These are phyloP conservation scores for Groenewaldozyma tartarivorans DNA, from an alignment of 805 yeast genomes.

Conservation along the genomic window DNA sequence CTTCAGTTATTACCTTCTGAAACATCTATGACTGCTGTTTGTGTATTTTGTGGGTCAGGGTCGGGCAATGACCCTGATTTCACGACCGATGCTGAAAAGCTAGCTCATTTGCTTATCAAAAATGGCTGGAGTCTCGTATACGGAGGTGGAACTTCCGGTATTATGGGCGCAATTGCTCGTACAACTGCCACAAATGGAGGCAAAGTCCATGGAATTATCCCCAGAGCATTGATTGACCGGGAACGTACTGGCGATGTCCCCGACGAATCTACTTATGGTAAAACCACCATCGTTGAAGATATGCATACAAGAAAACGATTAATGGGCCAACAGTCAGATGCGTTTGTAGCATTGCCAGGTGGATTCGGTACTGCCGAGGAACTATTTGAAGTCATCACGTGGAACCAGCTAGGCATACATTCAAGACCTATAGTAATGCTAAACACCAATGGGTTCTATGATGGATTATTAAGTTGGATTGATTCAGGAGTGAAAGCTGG, in stretches of 20 bases:
- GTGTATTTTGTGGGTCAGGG: conserved; percentile 84
- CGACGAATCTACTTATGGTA: conserved; percentile 53
- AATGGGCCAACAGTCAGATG: conserved; percentile 83
- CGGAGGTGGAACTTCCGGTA: conserved; percentile 70
- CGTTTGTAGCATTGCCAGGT: conserved; percentile 85
- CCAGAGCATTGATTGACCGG: conserved; percentile 67
- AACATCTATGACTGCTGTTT: conserved; percentile 38
- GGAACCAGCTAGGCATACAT: conserved; percentile 87
- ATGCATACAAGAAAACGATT: conserved; percentile 83
- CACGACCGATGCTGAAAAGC: conserved; percentile 43
- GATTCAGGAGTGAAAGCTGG: conserved; percentile 51
- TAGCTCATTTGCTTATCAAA: conserved; percentile 51
- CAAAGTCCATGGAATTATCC: conserved; percentile 72
- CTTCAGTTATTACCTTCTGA: no score
- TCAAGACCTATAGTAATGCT: conserved; percentile 68
- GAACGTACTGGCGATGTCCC: conserved; percentile 49
- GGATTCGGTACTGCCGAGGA: conserved; percentile 89
- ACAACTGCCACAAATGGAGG: conserved; percentile 19
- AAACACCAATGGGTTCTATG: conserved; percentile 74
- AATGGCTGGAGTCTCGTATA: conserved; percentile 69
- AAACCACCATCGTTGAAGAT: conserved; percentile 70
- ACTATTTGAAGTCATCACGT: conserved; percentile 79
- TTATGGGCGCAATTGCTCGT: conserved; percentile 21
- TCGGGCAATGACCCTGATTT: conserved; percentile 48
- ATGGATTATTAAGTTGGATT: conserved; percentile 55